phyloP scores from a whole-genome alignment of 1,284 basidiomycete genomes.

The Moesziomyces sp. region DNA sequence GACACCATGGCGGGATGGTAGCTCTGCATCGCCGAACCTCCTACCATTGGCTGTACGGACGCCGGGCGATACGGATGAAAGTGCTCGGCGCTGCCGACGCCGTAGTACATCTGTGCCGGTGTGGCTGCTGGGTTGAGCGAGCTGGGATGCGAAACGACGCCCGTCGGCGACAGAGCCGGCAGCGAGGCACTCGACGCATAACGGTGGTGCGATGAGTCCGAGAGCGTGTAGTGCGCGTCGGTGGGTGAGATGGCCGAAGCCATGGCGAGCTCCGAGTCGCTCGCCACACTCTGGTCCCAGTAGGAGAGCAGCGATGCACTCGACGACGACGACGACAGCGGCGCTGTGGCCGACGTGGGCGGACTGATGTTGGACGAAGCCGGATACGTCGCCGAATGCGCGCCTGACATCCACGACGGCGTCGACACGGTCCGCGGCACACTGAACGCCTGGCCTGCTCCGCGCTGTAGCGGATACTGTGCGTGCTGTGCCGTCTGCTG shows the following conservation, averaged over 20 bases:
- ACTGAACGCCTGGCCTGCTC: constrained; percentile 9
- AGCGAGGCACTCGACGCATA: constrained; percentile 25
- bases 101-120: not conserved
- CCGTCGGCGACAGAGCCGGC: constrained; percentile 15
- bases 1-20: constrained; percentile 6
- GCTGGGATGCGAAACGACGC: not conserved
- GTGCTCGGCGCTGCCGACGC: constrained; percentile 2
- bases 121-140: not conserved
- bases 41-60: constrained; percentile 5
- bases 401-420: constrained; percentile 19
- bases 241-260: constrained; percentile 13
- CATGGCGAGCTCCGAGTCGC: constrained; percentile 27
- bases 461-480: not conserved
- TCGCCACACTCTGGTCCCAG: constrained; percentile 26
- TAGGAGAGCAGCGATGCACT: constrained; percentile 25
- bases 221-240: constrained; percentile 13
- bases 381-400: constrained; percentile 5
- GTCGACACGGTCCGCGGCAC: constrained; percentile 23
- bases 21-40: constrained; percentile 7
- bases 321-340: constrained; percentile 23
- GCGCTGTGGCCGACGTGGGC: constrained; percentile 1
- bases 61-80: constrained; percentile 22
- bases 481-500: constrained; percentile 3
- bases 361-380: constrained; percentile 4
- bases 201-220: constrained; percentile 23